Percentiles rank a stretch among this genome's conserved stretches.
These are phyloP conservation scores for Curvularia spicifera DNA, from an alignment of 2,329 filamentous ascomycete species.

Conservation along the genomic window DNA sequence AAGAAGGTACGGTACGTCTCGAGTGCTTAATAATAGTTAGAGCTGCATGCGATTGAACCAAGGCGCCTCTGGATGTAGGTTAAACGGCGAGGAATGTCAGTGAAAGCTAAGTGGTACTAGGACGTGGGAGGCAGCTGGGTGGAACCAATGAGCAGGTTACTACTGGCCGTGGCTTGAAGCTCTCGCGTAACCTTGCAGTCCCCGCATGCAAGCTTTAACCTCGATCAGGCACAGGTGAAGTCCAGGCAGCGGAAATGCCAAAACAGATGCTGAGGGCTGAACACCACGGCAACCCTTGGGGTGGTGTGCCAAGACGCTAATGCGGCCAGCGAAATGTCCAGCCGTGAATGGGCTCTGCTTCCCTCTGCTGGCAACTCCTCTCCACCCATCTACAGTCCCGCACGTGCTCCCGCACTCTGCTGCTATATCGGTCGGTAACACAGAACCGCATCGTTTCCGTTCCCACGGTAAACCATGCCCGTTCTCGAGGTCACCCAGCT, in stretches of 20 bases:
- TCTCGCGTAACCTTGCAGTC: constrained; percentile 13
- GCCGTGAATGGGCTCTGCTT: background rate
- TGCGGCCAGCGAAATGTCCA: background rate
- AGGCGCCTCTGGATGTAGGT: constrained; percentile 19
- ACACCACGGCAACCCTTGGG: background rate
- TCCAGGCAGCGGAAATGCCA: constrained; percentile 4
- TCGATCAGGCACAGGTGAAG: constrained; percentile 8
- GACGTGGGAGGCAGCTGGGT: constrained; percentile 6
- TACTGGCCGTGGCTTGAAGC: background rate
- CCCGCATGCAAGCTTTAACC: constrained; percentile 6
- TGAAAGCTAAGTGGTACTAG: constrained; percentile 10
- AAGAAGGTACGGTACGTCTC: constrained; percentile 1
- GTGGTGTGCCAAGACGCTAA: constrained; percentile 5
- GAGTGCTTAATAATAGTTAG: constrained; percentile 27
- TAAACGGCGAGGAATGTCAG: constrained; percentile 13
- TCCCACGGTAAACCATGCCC: constrained; percentile 29
- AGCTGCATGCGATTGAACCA: constrained; percentile 26
- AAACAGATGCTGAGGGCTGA: constrained; percentile 3
- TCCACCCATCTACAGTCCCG: background rate
- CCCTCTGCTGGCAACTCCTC: background rate
- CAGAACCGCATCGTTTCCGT: constrained; percentile 26
- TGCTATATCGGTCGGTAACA: constrained; percentile 37
- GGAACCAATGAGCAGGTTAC: background rate
- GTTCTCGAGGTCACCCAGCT: constrained; percentile 41
- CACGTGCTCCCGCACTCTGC: constrained; percentile 14